Evolutionary conservation across 108 stramenopile genomes (phyloP), one percentile per base, ranked within the genome.

Genomic region (Seminavis robusta): DNA sequence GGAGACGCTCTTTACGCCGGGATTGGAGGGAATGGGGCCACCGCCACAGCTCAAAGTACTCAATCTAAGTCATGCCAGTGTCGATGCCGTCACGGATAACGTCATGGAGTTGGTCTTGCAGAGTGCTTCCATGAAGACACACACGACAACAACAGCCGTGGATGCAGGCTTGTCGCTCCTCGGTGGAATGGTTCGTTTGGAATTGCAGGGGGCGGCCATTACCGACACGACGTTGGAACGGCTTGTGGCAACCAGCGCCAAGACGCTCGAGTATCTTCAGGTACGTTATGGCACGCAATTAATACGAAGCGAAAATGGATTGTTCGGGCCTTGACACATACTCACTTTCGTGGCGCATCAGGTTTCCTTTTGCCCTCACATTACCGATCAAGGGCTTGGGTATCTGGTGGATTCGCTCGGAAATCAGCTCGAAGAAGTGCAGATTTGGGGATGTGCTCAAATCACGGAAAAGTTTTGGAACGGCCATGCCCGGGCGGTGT

Each of bases 401-500:
- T 92, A 92, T 53, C 42, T 92, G 13, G 86, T 88, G 5, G 70
- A 69, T 9, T 76, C 80, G 49, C 36, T 47, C 28, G 81, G 73
- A 7, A 44, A 16, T 23, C 90, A 92, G 52, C 55, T 92, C 25
- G 43, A 59, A 25, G 79, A 74, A 43, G 38, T 92, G 7, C 69
- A 82, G 17, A 68, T 86, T 3, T 92, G 90, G 90, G 90, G 90
- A 23, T 67, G 74, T 32, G 90, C 90, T 4, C 90, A 92, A 56
- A 47, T 92, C 9, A 74, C 76, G 7, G 86, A 86, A 11, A 80
- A 80, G 11, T 92, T 92, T 36, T 73, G 86, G 19, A 86, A 92
- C 57, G 90, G 90, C 9, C 90, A 92, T 61, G 57, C 62, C 44
- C 69, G 90, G 13, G 59, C 77, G 3, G n/a, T n/a, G n/a, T n/a